Evolutionary conservation across 2,329 filamentous ascomycete species (phyloP), one percentile per base, ranked within the genome.

Genomic region (Fusarium pininemorale): DNA sequence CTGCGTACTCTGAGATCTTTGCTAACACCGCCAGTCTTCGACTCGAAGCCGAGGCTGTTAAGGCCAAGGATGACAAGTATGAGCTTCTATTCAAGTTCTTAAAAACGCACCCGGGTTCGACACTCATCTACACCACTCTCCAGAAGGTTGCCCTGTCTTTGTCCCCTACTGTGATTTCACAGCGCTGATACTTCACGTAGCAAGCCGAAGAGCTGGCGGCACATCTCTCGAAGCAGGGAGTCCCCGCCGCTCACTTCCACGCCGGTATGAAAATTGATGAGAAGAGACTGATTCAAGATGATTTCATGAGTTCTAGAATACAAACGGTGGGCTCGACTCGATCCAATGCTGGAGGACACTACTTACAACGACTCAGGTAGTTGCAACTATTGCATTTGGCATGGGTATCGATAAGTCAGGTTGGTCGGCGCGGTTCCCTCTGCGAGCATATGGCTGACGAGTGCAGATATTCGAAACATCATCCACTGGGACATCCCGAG

Each of bases 61-160:
- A 75, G 9, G 82, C 74, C 1, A 85, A 85, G 44, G 73, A 84
- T 13, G 85, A 87, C 5, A 87, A 88, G 56, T 84, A 84, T 47
- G 81, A 84, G 5, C 81, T 82, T 48, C 77, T 89, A 16, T 83
- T 84, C 39, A 67, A 79, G 1, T 91, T 90, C 67, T 80, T 92
- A 14, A 80, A 80, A 38, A 72, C 82, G 1, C 83, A 91, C 63
- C 81, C 84, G 3, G 90, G 90, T 0, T 83, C 90, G 6, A 88
- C 88, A 1, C 87, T 92, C 28, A 83, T 92, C 18, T 92, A 92
- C 62, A 88, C 91, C 3, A 90, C 89, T 1, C 77, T 87, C 1
- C 90, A 91, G 66, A 86, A 85, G 72, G 82, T 81, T 60, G 4
- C 65, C 37, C 28, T 10, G 13, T 4, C 32, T 7, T 38, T 4